These are phyloP conservation scores for Clarireedia sp. DNA, from an alignment of 2,329 filamentous ascomycete genomes.

Conservation along the genomic window DNA sequence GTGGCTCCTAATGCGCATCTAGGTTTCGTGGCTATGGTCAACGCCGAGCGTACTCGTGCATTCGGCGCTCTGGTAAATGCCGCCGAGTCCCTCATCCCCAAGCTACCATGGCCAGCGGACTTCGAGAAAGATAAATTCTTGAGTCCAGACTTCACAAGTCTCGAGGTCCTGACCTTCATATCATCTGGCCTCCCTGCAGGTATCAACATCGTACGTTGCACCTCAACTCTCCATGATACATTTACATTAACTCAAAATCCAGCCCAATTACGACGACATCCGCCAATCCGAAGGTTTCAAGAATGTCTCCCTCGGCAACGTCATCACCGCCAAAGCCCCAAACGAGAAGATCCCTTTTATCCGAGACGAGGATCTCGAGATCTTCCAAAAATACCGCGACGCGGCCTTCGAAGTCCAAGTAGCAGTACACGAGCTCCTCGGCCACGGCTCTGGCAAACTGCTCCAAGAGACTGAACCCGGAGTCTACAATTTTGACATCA, in stretches of 20 bases:
- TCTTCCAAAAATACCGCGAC: conserved; percentile 79
- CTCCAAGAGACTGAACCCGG: conserved; percentile 81
- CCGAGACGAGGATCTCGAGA: conserved; percentile 62
- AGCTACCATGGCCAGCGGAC: conserved; percentile 77
- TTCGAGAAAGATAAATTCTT: conserved; percentile 97
- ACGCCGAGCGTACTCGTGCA: conserved; percentile 80
- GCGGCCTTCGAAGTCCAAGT: conserved; percentile 92
- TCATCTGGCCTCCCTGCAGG: conserved; percentile 56
- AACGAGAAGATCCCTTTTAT: conserved; percentile 93
- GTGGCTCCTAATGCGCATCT: not conserved
- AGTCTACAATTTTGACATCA: conserved; percentile 78
- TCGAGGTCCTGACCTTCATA: conserved; percentile 82
- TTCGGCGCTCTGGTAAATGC: conserved; percentile 79
- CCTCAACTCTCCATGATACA: not conserved
- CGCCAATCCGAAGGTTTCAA: conserved; percentile 82
- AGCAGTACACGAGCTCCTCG: conserved; percentile 80
- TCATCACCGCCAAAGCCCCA: conserved; percentile 81
- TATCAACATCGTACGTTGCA: conserved; percentile 45
- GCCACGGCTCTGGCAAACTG: conserved; percentile 89
- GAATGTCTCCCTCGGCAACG: conserved; percentile 89
- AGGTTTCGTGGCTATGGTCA: conserved; percentile 70
- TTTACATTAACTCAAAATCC: not conserved
- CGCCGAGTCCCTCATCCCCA: conserved; percentile 75
- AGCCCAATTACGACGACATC: conserved; percentile 66
- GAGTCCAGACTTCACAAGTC: conserved; percentile 88